These are phyloP conservation scores for Pilaira anomala DNA, from an alignment of 192 early-diverging fungal species.

Conservation along the genomic window DNA sequence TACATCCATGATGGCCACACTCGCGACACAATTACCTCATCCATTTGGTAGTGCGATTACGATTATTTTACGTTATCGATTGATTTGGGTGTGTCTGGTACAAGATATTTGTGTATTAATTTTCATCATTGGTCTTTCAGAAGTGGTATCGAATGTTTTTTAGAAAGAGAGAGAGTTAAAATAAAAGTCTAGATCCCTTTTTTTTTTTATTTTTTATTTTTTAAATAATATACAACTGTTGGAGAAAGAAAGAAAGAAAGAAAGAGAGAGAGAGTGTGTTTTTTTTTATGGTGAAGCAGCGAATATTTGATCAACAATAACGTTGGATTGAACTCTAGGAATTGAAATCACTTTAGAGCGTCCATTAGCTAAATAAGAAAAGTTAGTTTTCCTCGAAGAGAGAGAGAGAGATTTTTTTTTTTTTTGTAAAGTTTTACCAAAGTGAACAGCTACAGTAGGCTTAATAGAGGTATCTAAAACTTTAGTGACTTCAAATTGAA, in stretches of 20 bases:
- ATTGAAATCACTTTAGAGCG: constrained; percentile 17
- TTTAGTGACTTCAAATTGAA: constrained; percentile 45
- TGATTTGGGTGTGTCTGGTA: constrained; percentile 54
- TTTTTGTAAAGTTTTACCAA: constrained; percentile 52
- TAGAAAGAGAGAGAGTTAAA: too few species aligned
- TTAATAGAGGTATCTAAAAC: constrained; percentile 36
- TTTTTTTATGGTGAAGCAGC: constrained; percentile 15
- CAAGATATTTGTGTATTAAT: constrained; percentile 48
- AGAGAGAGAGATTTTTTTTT: too few species aligned
- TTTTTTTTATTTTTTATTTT: too few species aligned
- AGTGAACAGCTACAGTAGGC: constrained; percentile 49
- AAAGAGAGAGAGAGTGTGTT: too few species aligned
- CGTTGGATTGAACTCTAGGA: constrained; percentile 20
- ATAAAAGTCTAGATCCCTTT: too few species aligned
- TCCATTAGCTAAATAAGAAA: constrained; percentile 4
- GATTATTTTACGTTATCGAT: constrained; percentile 49
- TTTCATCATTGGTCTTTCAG: constrained; percentile 45
- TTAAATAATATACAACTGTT: too few species aligned
- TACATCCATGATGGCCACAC: constrained; percentile 36
- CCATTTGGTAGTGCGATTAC: constrained; percentile 45
- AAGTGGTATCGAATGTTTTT: constrained; percentile 21
- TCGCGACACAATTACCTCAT: constrained; percentile 46
- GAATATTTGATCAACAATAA: constrained; percentile 19
- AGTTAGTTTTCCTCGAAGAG: not conserved
- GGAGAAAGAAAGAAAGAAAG: too few species aligned